Percentiles rank a stretch among this genome's conserved stretches.
phyloP scores from a whole-genome alignment of 768 basidiomycete species.

The Mycena leptocephala region DNA sequence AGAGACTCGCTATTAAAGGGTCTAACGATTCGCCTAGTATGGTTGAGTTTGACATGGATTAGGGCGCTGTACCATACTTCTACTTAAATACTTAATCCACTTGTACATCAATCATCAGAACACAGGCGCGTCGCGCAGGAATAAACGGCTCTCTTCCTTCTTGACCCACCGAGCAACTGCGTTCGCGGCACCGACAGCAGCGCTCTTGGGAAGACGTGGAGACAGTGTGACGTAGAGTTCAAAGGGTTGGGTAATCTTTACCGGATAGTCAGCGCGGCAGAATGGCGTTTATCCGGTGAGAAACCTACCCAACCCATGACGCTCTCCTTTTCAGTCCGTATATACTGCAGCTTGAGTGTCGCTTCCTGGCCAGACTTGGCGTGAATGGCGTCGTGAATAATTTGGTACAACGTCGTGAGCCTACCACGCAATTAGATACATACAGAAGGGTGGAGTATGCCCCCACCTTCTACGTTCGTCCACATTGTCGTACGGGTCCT shows the following conservation, averaged over 20 bases:
- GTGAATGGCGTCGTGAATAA: constrained; percentile 90
- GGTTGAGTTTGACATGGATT: constrained; percentile 27
- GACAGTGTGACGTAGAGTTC: constrained; percentile 92
- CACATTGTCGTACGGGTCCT: constrained; percentile 83
- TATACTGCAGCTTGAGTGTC: constrained; percentile 89
- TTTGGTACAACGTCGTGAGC: constrained; percentile 90
- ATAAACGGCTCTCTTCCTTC: constrained; percentile 87
- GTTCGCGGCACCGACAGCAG: constrained; percentile 91
- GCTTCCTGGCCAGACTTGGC: constrained; percentile 89
- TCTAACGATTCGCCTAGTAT: not conserved
- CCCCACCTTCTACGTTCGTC: constrained; percentile 75
- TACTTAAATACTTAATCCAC: not conserved
- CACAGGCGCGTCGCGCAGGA: constrained; percentile 91
- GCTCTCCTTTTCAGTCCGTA: constrained; percentile 89
- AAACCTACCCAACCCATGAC: constrained; percentile 96
- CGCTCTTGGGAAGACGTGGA: constrained; percentile 89
- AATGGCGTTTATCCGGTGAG: too few relatives aligned
- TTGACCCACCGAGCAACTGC: constrained; percentile 92
- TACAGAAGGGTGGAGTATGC: not conserved
- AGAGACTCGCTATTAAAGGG: constrained; percentile 5
- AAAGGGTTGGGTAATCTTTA: constrained; percentile 89
- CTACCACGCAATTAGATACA: constrained; percentile 56
- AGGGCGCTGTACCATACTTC: not conserved
- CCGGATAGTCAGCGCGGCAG: not conserved
- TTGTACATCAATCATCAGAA: constrained; percentile 62